These are phyloP conservation scores for Colletotrichum sp. DNA, from an alignment of 2,329 filamentous ascomycete genomes.

Conservation along the genomic window DNA sequence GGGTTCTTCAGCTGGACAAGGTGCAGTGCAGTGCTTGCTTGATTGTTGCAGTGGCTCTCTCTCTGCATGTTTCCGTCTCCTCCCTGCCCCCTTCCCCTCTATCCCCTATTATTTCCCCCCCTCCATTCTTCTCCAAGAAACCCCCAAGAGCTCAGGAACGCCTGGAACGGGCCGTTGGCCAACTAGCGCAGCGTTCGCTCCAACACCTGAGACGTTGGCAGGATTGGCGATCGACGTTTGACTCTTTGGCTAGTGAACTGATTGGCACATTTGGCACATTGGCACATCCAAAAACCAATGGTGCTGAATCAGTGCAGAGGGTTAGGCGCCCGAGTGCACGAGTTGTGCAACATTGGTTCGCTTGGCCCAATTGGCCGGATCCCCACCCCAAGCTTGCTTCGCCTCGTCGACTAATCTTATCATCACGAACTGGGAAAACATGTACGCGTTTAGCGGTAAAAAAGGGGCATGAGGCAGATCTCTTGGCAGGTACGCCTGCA, in stretches of 20 bases:
- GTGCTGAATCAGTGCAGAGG: not conserved
- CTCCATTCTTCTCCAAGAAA: not conserved
- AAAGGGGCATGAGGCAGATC: not conserved
- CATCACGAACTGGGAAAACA: not conserved
- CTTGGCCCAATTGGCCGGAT: not conserved
- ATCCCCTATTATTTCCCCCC: not conserved
- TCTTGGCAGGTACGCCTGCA: not conserved
- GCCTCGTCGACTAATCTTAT: not conserved
- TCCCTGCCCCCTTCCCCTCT: not conserved
- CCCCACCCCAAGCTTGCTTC: slow-evolving; percentile 7
- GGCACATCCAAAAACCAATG: not conserved
- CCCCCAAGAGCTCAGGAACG: not conserved
- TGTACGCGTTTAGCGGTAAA: not conserved
- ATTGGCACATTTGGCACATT: not conserved
- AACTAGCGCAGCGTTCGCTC: not conserved
- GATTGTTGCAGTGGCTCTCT: not conserved
- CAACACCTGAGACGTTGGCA: not conserved
- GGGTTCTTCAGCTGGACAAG: not conserved
- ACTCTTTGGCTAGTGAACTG: not conserved
- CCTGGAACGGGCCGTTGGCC: not conserved
- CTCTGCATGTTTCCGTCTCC: not conserved
- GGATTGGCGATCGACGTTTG: not conserved
- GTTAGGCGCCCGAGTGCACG: not conserved
- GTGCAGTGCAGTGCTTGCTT: not conserved
- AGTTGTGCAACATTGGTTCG: not conserved